Conservation (phyloP, 179 eudicot species). For the Gypsophila paniculata region DNA sequence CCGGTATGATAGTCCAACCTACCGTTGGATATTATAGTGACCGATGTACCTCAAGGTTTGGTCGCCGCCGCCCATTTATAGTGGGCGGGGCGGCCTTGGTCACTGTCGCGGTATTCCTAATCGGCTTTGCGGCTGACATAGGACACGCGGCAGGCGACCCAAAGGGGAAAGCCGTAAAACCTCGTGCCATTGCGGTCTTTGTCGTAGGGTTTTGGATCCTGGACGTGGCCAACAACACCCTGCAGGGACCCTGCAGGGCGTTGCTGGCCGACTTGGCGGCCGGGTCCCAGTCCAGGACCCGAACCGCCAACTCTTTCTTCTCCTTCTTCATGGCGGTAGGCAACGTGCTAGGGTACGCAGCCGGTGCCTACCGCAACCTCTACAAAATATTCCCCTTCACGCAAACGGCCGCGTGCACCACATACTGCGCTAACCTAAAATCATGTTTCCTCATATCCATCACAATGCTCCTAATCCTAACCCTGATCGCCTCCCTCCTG, state of each 20-base stretch:
- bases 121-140: constrained; percentile 47
- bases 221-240: constrained; percentile 45
- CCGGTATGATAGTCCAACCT: constrained; percentile 85
- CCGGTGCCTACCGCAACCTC: constrained; percentile 28
- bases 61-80: constrained; percentile 67
- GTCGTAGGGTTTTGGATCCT: constrained; percentile 52
- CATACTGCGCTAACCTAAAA: constrained; percentile 47
- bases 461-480: constrained; percentile 22
- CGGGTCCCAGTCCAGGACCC: constrained; percentile 31
- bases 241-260: constrained; percentile 41
- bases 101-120: constrained; percentile 31
- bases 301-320: constrained; percentile 40
- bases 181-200: constrained; percentile 39
- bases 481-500: constrained; percentile 3
- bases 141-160: constrained; percentile 33
- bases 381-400: constrained; percentile 34
- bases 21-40: constrained; percentile 73
- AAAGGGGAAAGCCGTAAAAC: constrained; percentile 21
- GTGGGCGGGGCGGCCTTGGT: constrained; percentile 33
- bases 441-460: constrained; percentile 38
- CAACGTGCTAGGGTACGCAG: constrained; percentile 40
- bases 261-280: constrained; percentile 36
- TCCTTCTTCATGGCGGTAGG: constrained; percentile 49
- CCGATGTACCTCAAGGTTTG: constrained; percentile 56
- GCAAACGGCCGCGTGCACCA: constrained; percentile 30